A percentile compares a stretch with the other conserved stretches of the same genome.
These are phyloP conservation scores for Hypomyces perniciosus DNA, from an alignment of 2,329 filamentous ascomycete genomes.

Conservation along the genomic window DNA sequence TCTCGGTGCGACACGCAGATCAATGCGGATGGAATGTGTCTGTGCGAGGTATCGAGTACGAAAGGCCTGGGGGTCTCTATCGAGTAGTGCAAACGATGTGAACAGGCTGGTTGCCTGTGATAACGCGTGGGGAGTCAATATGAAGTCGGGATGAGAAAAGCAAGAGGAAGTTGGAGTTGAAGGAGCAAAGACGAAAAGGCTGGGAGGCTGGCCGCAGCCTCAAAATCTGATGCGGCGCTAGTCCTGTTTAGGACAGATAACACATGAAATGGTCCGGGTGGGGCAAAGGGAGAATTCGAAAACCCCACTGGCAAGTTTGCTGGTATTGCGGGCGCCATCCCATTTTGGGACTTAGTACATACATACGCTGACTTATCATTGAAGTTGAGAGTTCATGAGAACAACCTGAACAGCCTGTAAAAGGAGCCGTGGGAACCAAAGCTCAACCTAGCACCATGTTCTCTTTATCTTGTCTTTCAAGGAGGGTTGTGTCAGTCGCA, in stretches of 20 bases:
- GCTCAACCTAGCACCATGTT: neutral
- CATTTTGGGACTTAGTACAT: no score
- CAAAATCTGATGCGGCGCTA: slow-evolving; percentile 9
- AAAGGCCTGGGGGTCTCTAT: no score
- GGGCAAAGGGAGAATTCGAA: slow-evolving; percentile 2
- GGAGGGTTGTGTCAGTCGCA: neutral
- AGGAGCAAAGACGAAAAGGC: slow-evolving; percentile 6
- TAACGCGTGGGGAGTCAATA: neutral
- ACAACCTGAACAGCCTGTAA: neutral
- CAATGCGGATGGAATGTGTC: no score
- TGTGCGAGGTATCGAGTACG: no score
- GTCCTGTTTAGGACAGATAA: slow-evolving; percentile 1
- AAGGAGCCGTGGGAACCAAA: neutral
- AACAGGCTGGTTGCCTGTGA: no score
- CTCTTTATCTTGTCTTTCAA: neutral
- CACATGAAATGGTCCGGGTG: slow-evolving; percentile 1
- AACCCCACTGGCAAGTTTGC: neutral
- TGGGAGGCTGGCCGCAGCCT: slow-evolving; percentile 7
- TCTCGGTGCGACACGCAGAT: neutral
- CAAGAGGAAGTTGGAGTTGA: slow-evolving; percentile 3
- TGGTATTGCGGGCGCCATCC: neutral
- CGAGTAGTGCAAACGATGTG: no score
- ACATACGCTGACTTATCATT: no score
- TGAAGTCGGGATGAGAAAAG: neutral
- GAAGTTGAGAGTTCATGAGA: no score